Conservation (phyloP, 2,329 filamentous ascomycete species). For the Beauveria caledonica region DNA sequence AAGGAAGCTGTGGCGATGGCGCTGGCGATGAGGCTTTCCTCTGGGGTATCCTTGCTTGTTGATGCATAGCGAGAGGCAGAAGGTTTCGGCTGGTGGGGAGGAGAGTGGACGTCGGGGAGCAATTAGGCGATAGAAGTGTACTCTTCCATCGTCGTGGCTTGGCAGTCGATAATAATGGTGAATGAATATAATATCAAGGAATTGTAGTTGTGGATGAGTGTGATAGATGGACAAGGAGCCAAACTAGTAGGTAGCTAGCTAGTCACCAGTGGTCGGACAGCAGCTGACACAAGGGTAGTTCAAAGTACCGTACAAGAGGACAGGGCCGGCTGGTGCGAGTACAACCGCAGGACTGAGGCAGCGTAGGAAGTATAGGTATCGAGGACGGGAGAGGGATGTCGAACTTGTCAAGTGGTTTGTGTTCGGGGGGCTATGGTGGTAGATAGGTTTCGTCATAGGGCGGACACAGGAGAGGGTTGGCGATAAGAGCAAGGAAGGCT, state of each 20-base stretch:
- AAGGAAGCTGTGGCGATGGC: constrained; percentile 63
- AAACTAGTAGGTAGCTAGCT: not conserved
- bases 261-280: constrained; percentile 8
- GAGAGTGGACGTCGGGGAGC: not conserved
- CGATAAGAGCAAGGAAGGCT: not conserved
- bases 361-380: not conserved
- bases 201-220: not conserved
- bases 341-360: not conserved
- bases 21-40: constrained; percentile 61
- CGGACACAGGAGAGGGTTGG: not conserved
- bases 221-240: not conserved
- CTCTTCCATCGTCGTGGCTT: constrained; percentile 10
- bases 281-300: constrained; percentile 11
- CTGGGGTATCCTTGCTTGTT: constrained; percentile 71
- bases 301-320: not conserved
- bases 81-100: not conserved
- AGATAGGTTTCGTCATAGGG: constrained; percentile 9
- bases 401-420: constrained; percentile 6
- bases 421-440: not conserved
- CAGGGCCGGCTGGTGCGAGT: not conserved
- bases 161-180: not conserved
- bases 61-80: constrained; percentile 59
- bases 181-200: not conserved
- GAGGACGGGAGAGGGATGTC: not conserved
- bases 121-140: not conserved